phyloP scores from a whole-genome alignment of 1,284 basidiomycete genomes.

The Ceratobasidium theobromae region DNA sequence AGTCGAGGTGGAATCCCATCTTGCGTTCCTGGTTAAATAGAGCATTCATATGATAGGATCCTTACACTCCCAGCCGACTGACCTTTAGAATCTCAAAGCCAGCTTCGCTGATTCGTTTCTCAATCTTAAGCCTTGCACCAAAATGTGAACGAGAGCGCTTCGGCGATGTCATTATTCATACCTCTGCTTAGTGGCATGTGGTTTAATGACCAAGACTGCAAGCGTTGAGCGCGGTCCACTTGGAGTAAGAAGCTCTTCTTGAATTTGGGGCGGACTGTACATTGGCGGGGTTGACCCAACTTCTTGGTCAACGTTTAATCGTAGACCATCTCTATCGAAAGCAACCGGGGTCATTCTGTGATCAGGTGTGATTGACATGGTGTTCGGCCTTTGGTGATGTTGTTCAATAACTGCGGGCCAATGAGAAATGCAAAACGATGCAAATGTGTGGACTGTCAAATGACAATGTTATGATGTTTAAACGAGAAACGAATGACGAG shows the following conservation, averaged over 20 bases:
- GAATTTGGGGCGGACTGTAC: not conserved
- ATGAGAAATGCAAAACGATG: not conserved
- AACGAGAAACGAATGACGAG: slow-evolving; percentile 14
- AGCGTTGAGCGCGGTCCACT: slow-evolving; percentile 10
- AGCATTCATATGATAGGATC: not conserved
- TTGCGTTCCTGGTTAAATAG: slow-evolving; percentile 34
- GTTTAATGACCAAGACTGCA: slow-evolving; percentile 34
- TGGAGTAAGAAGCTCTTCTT: not conserved
- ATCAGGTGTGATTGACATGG: slow-evolving; percentile 20
- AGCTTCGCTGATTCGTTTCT: slow-evolving; percentile 33
- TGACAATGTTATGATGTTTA: not conserved
- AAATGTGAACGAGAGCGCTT: no score
- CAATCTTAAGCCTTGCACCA: slow-evolving; percentile 33
- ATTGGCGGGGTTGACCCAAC: not conserved
- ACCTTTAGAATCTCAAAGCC: slow-evolving; percentile 37
- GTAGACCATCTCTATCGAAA: slow-evolving; percentile 22
- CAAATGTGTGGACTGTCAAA: not conserved
- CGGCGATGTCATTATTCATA: not conserved
- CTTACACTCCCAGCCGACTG: not conserved
- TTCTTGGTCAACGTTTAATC: slow-evolving; percentile 22
- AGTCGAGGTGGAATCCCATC: slow-evolving; percentile 36
- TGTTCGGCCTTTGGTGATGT: no score
- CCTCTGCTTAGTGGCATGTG: slow-evolving; percentile 31
- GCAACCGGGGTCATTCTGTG: slow-evolving; percentile 15
- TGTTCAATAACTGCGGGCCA: not conserved